Evolutionary conservation across 2,329 filamentous ascomycete species (phyloP).

Genomic region (Diaporthe vexans): DNA sequence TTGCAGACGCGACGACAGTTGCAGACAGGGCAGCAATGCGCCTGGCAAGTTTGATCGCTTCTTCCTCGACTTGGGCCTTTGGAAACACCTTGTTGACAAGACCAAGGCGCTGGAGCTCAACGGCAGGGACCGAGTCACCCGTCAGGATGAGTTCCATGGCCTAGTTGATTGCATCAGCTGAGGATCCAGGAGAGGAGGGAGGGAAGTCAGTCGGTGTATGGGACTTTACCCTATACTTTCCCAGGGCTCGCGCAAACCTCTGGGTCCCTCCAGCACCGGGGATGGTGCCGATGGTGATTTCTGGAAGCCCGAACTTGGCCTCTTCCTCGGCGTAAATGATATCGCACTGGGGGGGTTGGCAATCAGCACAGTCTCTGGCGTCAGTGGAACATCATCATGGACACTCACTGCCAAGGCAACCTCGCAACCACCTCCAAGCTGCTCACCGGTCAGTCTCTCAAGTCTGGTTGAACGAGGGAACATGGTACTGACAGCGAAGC

Average conservation of each 20-base stretch:
- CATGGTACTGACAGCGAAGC: constrained; percentile 60
- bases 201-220: neutral
- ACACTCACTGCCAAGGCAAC: constrained; percentile 59
- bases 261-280: constrained; percentile 51
- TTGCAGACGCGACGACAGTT: constrained; percentile 57
- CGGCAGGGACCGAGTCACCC: constrained; percentile 53
- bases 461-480: neutral
- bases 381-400: neutral
- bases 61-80: constrained; percentile 52
- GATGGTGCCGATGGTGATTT: constrained; percentile 50
- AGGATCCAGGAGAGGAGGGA: neutral
- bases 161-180: constrained; percentile 43
- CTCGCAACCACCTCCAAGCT: constrained; percentile 66
- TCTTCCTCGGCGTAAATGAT: constrained; percentile 50
- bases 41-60: constrained; percentile 54
- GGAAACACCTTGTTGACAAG: constrained; percentile 56
- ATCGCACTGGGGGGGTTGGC: constrained; percentile 49
- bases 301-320: constrained; percentile 50
- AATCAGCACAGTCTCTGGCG: constrained; percentile 8
- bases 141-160: constrained; percentile 63
- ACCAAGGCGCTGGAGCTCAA: constrained; percentile 56
- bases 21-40: constrained; percentile 56
- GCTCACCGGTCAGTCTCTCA: constrained; percentile 17
- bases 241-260: constrained; percentile 51
- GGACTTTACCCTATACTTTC: constrained; percentile 51